A percentile compares a stretch with the other conserved stretches of the same genome.
phyloP scores from a whole-genome alignment of 129 eudicot genomes.

The Lactuca saligna region DNA sequence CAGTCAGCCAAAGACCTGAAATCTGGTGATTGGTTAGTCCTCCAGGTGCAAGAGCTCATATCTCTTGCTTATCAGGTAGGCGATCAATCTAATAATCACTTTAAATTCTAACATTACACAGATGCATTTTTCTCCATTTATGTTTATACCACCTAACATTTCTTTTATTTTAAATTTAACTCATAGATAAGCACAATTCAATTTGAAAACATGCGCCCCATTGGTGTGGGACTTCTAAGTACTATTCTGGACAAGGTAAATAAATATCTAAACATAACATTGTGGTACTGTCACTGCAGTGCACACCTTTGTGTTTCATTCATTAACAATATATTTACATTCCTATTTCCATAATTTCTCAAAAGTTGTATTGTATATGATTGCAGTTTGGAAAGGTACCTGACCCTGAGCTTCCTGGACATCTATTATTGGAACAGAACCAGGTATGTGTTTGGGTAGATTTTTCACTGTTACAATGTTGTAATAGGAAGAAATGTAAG shows the following conservation, averaged over 20 bases:
- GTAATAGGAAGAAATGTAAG: no score
- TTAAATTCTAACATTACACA: conserved; percentile 8
- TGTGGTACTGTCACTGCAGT: no score
- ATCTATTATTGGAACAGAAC: conserved; percentile 81
- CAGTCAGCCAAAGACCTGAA: conserved; percentile 42
- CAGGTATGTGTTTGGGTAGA: conserved; percentile 48
- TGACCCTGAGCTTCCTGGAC: conserved; percentile 95
- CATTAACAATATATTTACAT: no score
- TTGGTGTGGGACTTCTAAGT: conserved; percentile 81
- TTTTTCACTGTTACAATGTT: no score
- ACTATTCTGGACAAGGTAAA: conserved; percentile 90
- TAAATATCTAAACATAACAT: conserved; percentile 8
- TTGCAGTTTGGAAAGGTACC: conserved; percentile 71
- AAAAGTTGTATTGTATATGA: conserved; percentile 17
- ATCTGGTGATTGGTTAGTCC: conserved; percentile 90
- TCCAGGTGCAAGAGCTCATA: conserved; percentile 87
- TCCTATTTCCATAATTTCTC: neutral
- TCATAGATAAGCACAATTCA: conserved; percentile 90
- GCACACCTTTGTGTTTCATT: no score
- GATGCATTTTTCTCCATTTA: conserved; percentile 6
- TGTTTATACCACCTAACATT: conserved; percentile 12
- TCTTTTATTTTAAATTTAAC: conserved; percentile 10
- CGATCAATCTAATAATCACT: conserved; percentile 12
- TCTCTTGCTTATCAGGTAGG: conserved; percentile 99
- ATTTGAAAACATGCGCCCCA: conserved; percentile 86